These are phyloP conservation scores for Plectosphaerella plurivora DNA, from an alignment of 2,329 filamentous ascomycete genomes.

Conservation along the genomic window DNA sequence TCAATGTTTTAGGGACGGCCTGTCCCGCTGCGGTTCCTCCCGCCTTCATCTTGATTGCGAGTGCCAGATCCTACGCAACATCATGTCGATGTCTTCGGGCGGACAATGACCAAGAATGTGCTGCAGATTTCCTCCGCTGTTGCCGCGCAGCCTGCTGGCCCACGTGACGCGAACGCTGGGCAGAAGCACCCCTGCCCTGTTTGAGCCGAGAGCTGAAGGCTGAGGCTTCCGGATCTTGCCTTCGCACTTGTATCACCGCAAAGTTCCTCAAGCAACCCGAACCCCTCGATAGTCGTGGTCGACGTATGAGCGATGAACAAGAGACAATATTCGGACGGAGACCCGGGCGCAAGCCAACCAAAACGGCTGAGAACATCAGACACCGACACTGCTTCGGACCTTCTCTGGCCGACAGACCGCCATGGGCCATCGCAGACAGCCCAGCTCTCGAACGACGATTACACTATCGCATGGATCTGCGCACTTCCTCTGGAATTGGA, in stretches of 20 bases:
- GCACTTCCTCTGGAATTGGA: conserved; percentile 12
- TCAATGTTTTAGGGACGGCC: too few species aligned
- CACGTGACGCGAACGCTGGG: neutral
- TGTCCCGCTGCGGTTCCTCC: too few species aligned
- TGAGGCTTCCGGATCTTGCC: neutral
- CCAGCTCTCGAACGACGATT: conserved; percentile 2
- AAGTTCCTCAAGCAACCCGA: neutral
- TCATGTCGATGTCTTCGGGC: too few species aligned
- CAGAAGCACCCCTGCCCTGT: neutral
- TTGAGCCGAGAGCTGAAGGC: neutral
- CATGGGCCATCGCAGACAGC: neutral
- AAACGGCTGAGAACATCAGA: neutral
- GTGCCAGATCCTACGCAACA: too few species aligned
- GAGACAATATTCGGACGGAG: neutral
- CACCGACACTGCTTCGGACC: neutral
- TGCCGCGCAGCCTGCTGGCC: neutral
- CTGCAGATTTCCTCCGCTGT: too few species aligned
- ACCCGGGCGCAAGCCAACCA: neutral
- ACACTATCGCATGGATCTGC: conserved; percentile 15
- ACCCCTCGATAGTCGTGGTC: neutral
- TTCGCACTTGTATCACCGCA: neutral
- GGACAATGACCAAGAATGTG: too few species aligned
- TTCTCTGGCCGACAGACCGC: neutral
- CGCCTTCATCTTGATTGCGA: too few species aligned
- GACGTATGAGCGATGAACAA: neutral